phyloP scores from a whole-genome alignment of 73 alveolate species.

The Paramecium sexaurelia region DNA sequence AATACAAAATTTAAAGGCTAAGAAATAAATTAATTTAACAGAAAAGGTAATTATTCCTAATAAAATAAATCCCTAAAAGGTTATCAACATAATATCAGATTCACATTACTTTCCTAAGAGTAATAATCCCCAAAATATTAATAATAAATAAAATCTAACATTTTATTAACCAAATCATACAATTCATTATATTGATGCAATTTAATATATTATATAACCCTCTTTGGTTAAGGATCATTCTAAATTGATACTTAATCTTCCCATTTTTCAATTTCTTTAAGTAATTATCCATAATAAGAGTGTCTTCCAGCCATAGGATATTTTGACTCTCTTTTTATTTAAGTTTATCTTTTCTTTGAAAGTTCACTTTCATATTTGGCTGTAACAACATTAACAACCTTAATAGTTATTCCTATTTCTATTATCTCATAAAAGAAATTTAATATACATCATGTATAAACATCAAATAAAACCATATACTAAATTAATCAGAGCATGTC shows the following conservation, averaged over 20 bases:
- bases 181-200: neutral
- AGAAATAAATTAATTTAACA: neutral
- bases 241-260: neutral
- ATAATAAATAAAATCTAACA: neutral
- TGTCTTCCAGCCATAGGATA: constrained; percentile 37
- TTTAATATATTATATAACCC: neutral
- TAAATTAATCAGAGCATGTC: neutral
- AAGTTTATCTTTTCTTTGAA: neutral
- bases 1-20: neutral
- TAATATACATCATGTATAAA: constrained; percentile 17
- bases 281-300: constrained; percentile 1
- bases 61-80: neutral
- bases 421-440: neutral
- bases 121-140: constrained; percentile 5
- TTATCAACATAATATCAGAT: neutral
- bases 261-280: constrained; percentile 46
- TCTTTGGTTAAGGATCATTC: neutral
- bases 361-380: neutral
- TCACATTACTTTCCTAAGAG: neutral
- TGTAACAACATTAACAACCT: neutral
- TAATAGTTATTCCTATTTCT: neutral
- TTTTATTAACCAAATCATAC: neutral
- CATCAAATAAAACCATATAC: constrained; percentile 16
- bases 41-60: constrained; percentile 30
- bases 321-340: constrained; percentile 28